Conservation (phyloP, 306 rosid species). For the Lathyrus sativus region DNA sequence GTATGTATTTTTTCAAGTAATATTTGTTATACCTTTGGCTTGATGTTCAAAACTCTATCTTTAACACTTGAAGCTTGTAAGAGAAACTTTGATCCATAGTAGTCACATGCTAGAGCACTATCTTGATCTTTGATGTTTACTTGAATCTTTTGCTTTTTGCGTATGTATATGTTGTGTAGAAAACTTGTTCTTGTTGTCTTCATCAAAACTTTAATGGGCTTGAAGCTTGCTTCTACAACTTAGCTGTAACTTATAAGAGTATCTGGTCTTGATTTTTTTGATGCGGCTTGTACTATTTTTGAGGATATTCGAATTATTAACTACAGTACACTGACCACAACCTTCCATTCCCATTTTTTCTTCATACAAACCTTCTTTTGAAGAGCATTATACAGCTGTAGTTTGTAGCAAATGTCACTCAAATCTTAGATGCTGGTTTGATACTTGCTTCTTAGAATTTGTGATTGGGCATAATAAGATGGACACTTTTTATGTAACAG, state of each 20-base stretch:
- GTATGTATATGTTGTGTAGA: too few species aligned
- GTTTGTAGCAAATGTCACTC: not conserved
- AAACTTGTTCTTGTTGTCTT: too few species aligned
- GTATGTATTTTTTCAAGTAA: too few species aligned
- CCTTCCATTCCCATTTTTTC: not conserved
- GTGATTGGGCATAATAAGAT: not conserved
- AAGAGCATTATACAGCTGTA: not conserved
- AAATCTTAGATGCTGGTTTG: not conserved
- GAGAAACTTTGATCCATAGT: too few species aligned
- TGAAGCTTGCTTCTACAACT: too few species aligned
- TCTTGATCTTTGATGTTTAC: too few species aligned
- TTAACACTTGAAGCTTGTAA: too few species aligned
- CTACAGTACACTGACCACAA: not conserved
- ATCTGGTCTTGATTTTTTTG: not conserved
- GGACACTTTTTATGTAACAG: constrained; percentile 9
- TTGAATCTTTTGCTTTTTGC: too few species aligned
- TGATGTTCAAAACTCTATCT: too few species aligned
- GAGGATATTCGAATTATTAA: not conserved
- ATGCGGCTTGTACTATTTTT: not conserved
- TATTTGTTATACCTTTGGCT: too few species aligned
- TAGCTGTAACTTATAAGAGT: not conserved
- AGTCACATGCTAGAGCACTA: too few species aligned
- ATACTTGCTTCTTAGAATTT: not conserved
- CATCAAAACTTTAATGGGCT: too few species aligned
- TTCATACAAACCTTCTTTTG: not conserved